phyloP scores from a whole-genome alignment of 2,329 filamentous ascomycete genomes.

The Teratosphaeria pseudoeucalypti region DNA sequence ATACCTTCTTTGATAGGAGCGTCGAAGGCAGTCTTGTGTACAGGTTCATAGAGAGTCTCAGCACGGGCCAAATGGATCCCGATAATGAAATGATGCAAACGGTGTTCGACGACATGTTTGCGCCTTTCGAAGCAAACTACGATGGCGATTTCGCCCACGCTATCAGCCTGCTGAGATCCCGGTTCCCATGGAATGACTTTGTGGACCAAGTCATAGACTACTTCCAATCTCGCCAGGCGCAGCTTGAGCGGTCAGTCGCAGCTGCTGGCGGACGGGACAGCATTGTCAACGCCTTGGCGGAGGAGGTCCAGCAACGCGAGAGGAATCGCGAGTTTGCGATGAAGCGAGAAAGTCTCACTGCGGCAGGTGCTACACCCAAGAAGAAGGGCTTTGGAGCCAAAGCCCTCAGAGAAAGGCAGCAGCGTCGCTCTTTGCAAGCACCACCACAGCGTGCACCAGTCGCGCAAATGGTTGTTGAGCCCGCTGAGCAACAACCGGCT shows the following conservation, averaged over 20 bases:
- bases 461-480: constrained; percentile 7
- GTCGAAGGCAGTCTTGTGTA: constrained; percentile 11
- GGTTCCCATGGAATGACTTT: constrained; percentile 43
- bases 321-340: constrained; percentile 5
- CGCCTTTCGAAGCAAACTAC: constrained; percentile 4
- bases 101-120: neutral
- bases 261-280: constrained; percentile 33
- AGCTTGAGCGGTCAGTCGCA: constrained; percentile 36
- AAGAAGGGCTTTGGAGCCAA: constrained; percentile 4
- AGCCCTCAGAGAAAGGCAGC: neutral
- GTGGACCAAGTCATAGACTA: constrained; percentile 26
- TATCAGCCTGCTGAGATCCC: constrained; percentile 25
- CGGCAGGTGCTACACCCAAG: constrained; percentile 12
- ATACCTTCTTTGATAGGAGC: constrained; percentile 14
- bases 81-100: neutral
- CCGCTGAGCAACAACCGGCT: neutral
- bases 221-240: constrained; percentile 17
- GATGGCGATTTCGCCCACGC: neutral
- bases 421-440: neutral
- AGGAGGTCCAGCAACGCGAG: constrained; percentile 16
- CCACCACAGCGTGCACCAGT: constrained; percentile 5
- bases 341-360: constrained; percentile 9
- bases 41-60: constrained; percentile 8
- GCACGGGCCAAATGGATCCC: neutral
- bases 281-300: constrained; percentile 26